These are phyloP conservation scores for Wickerhamomyces tratensis DNA, from an alignment of 805 yeast genomes.

Conservation along the genomic window DNA sequence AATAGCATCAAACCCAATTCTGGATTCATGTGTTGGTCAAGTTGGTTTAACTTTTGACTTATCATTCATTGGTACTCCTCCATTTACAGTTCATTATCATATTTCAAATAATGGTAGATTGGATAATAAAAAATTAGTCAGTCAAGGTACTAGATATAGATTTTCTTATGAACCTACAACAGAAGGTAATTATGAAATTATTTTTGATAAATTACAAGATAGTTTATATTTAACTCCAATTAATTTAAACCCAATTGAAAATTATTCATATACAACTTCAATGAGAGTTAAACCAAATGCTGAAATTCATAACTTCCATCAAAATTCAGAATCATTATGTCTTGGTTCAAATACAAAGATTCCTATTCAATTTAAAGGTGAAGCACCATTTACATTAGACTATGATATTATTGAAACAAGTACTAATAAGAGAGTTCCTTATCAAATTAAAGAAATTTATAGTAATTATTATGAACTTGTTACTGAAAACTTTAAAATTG, in stretches of 20 bases:
- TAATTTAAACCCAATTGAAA: slow-evolving; percentile 21
- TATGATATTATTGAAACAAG: slow-evolving; percentile 58
- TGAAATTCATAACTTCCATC: slow-evolving; percentile 10
- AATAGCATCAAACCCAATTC: slow-evolving; percentile 39
- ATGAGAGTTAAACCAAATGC: slow-evolving; percentile 65
- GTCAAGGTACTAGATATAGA: slow-evolving; percentile 37
- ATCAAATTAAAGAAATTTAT: slow-evolving; percentile 29
- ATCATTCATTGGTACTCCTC: slow-evolving; percentile 66
- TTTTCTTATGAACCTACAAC: slow-evolving; percentile 66
- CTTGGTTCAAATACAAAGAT: slow-evolving; percentile 35
- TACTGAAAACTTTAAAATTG: slow-evolving; percentile 46
- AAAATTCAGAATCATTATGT: slow-evolving; percentile 24
- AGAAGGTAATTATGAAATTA: slow-evolving; percentile 76
- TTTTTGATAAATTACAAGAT: slow-evolving; percentile 57
- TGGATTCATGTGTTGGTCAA: slow-evolving; percentile 88
- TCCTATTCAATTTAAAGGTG: slow-evolving; percentile 63
- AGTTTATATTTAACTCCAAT: slow-evolving; percentile 43
- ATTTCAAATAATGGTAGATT: slow-evolving; percentile 26
- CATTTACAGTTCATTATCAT: slow-evolving; percentile 60
- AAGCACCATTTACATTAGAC: slow-evolving; percentile 62
- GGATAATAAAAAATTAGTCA: slow-evolving; percentile 26
- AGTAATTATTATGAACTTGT: slow-evolving; percentile 29
- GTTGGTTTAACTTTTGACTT: slow-evolving; percentile 75
- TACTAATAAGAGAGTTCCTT: slow-evolving; percentile 37
- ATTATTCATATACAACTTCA: slow-evolving; percentile 54